Conservation (phyloP, 108 stramenopile species). For the Epithemia pelagica region DNA sequence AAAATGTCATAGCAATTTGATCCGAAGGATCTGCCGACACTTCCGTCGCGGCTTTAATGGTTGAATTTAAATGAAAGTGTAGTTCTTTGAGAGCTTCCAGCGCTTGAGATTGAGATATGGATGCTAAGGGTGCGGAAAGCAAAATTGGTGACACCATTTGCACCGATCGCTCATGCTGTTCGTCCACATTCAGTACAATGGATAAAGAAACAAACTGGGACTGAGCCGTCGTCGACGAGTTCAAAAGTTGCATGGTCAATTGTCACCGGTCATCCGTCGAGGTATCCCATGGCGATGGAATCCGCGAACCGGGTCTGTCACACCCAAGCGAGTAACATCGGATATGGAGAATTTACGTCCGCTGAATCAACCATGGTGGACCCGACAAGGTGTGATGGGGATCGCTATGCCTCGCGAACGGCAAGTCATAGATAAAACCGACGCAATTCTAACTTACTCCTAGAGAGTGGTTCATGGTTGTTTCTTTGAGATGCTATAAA, state of each 20-base stretch:
- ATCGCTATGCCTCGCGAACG: no score
- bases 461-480: no score
- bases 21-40: slow-evolving; percentile 4
- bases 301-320: no score
- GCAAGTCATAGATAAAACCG: no score
- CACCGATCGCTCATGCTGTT: not conserved
- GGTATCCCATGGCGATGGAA: no score
- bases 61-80: slow-evolving; percentile 18
- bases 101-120: slow-evolving; percentile 14
- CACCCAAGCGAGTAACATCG: no score
- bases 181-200: slow-evolving; percentile 13
- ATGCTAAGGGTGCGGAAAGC: slow-evolving; percentile 24
- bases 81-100: slow-evolving; percentile 25
- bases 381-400: no score
- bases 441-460: no score
- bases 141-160: slow-evolving; percentile 26
- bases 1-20: slow-evolving; percentile 1
- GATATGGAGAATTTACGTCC: no score
- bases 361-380: no score
- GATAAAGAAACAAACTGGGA: slow-evolving; percentile 39
- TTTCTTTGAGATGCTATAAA: no score
- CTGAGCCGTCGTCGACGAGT: slow-evolving; percentile 21
- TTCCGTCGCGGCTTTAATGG: slow-evolving; percentile 12
- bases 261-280: no score
- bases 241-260: slow-evolving; percentile 36